Conservation (phyloP, 1,284 basidiomycete genomes). For the Ceratobasidium sp. region DNA sequence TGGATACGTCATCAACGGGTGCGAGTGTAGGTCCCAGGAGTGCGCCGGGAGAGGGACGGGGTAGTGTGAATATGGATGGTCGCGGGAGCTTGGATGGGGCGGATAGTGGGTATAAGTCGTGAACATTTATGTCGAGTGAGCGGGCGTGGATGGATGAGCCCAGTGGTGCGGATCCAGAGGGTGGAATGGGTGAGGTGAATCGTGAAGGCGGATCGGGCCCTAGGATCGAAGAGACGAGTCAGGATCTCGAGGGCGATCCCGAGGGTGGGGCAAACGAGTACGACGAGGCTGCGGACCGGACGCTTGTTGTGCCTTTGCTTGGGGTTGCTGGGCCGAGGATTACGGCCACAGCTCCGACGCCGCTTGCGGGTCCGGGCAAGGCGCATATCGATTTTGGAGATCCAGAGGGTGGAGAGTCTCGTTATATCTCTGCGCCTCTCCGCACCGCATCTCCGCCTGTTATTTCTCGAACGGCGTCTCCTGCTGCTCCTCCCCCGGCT, state of each 20-base stretch:
- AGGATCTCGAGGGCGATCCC: conserved; percentile 46
- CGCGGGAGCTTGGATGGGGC: conserved; percentile 40
- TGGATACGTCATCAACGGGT: conserved; percentile 17
- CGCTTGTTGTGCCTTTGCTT: conserved; percentile 23
- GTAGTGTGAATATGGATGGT: conserved; percentile 20
- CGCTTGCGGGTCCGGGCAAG: conserved; percentile 29
- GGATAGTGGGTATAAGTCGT: conserved; percentile 39
- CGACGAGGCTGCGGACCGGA: conserved; percentile 31
- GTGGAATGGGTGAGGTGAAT: not conserved
- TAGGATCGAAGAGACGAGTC: conserved; percentile 9
- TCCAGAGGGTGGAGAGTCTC: conserved; percentile 27
- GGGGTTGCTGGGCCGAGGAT: conserved; percentile 31
- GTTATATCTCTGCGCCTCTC: not conserved
- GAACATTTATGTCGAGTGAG: conserved; percentile 31
- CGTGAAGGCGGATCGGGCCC: conserved; percentile 6
- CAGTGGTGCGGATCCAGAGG: conserved; percentile 28
- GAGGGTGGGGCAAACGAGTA: conserved; percentile 33
- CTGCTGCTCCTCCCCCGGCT: not conserved
- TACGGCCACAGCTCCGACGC: conserved; percentile 37
- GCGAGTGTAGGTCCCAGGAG: conserved; percentile 13
- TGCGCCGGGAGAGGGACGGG: conserved; percentile 25
- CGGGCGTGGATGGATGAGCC: conserved; percentile 33
- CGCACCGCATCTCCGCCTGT: conserved; percentile 7
- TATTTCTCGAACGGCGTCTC: not conserved
- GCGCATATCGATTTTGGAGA: conserved; percentile 23